Conservation (phyloP, 2,329 filamentous ascomycete species). For the Seiridium unicorne region DNA sequence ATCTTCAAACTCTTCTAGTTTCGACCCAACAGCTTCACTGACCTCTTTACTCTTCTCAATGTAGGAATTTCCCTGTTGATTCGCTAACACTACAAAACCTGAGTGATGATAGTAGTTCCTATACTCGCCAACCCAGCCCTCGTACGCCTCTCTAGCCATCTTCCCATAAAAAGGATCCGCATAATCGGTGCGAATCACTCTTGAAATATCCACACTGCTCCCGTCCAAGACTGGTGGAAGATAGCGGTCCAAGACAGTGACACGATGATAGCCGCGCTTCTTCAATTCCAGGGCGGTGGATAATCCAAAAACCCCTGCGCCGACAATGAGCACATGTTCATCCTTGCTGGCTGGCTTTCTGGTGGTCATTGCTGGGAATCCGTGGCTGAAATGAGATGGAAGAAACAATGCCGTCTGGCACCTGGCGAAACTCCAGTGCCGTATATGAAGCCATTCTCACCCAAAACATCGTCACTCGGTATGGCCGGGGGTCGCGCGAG, state of each 20-base stretch:
- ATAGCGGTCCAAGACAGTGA: constrained; percentile 43
- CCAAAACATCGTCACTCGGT: too few relatives aligned
- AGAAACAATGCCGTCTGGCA: too few relatives aligned
- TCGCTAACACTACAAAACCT: background rate
- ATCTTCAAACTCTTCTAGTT: background rate
- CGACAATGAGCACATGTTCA: constrained; percentile 33
- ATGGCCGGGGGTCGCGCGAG: too few relatives aligned
- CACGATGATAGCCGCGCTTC: constrained; percentile 40
- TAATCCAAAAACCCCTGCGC: constrained; percentile 39
- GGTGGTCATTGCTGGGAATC: background rate
- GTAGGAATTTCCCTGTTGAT: background rate
- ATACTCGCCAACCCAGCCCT: background rate
- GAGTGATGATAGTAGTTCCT: background rate
- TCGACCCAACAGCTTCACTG: background rate
- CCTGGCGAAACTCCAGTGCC: too few relatives aligned
- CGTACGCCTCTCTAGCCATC: background rate
- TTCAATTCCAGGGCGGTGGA: constrained; percentile 41
- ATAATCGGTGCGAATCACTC: background rate
- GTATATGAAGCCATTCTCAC: too few relatives aligned
- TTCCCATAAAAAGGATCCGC: background rate
- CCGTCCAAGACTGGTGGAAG: background rate
- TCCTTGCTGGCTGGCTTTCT: background rate
- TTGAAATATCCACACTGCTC: constrained; percentile 1
- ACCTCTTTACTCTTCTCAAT: background rate
- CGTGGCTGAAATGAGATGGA: too few relatives aligned